These are phyloP conservation scores for Yarrowia keelungensis DNA, from an alignment of 805 yeast genomes.

Conservation along the genomic window DNA sequence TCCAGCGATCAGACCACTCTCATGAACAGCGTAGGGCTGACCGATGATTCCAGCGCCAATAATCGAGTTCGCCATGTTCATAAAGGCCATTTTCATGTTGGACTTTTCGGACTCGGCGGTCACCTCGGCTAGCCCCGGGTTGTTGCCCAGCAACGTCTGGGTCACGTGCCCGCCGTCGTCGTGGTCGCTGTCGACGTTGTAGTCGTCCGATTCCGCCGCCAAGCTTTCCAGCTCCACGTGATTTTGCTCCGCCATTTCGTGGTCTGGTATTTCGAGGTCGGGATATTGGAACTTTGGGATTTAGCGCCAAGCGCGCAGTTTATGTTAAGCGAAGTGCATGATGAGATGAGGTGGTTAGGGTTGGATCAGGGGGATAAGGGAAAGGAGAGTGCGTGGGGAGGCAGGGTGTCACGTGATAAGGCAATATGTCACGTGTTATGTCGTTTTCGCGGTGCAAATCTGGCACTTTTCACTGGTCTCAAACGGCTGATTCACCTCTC, in stretches of 20 bases:
- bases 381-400: too few relatives aligned
- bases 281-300: neutral
- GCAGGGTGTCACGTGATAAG: neutral
- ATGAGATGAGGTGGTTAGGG: constrained; percentile 36
- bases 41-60: constrained; percentile 97
- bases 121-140: constrained; percentile 22
- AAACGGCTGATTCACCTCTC: neutral
- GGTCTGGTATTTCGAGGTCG: neutral
- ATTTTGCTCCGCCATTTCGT: constrained; percentile 13
- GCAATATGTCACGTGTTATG: neutral
- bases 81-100: constrained; percentile 82
- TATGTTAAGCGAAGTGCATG: constrained; percentile 25
- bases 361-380: neutral
- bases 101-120: constrained; percentile 52
- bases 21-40: constrained; percentile 85
- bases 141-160: constrained; percentile 22
- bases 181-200: constrained; percentile 26
- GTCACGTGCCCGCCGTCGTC: constrained; percentile 21
- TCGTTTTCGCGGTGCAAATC: too few relatives aligned
- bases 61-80: constrained; percentile 96
- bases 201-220: constrained; percentile 26
- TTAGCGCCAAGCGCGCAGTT: constrained; percentile 23
- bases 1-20: constrained; percentile 82
- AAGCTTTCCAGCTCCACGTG: constrained; percentile 32
- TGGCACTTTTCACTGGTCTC: neutral